These are phyloP conservation scores for Skeletonema tropicum DNA, from an alignment of 108 stramenopile genomes.

Conservation along the genomic window DNA sequence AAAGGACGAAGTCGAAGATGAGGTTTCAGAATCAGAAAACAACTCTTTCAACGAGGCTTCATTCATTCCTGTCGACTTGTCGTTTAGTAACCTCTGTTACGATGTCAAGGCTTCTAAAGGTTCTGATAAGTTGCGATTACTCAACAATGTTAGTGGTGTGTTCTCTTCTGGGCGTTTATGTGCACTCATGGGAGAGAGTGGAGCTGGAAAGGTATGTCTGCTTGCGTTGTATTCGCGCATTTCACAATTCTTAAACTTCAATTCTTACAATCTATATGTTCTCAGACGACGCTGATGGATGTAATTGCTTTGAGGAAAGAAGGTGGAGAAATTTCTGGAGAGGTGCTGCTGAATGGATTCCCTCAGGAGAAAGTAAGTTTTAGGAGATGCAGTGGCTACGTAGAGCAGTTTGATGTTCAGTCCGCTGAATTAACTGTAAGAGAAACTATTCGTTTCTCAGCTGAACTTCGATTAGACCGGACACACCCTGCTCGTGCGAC, in stretches of 20 bases:
- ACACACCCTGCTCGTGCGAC: slow-evolving; percentile 23
- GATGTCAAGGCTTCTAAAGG: slow-evolving; percentile 42
- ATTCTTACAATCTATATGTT: background rate
- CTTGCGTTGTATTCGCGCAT: background rate
- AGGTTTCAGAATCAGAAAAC: background rate
- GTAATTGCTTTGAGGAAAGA: slow-evolving; percentile 54
- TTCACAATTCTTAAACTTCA: background rate
- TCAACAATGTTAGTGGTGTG: slow-evolving; percentile 41
- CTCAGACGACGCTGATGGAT: slow-evolving; percentile 40
- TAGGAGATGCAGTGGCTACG: slow-evolving; percentile 65
- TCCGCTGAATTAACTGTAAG: slow-evolving; percentile 63
- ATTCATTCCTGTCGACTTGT: slow-evolving; percentile 42
- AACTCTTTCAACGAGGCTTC: background rate
- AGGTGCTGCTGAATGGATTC: slow-evolving; percentile 55
- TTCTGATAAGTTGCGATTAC: slow-evolving; percentile 22
- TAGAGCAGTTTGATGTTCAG: slow-evolving; percentile 83
- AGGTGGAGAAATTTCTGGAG: slow-evolving; percentile 53
- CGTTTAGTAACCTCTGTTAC: slow-evolving; percentile 38
- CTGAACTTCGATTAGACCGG: slow-evolving; percentile 60
- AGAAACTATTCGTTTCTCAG: slow-evolving; percentile 74
- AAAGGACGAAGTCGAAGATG: slow-evolving; percentile 13
- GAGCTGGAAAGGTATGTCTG: background rate
- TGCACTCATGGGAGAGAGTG: slow-evolving; percentile 12
- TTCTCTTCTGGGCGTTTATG: slow-evolving; percentile 44
- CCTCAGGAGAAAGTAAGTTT: slow-evolving; percentile 44